These are phyloP conservation scores for Fusarium siculi DNA, from an alignment of 2,329 filamentous ascomycete genomes.

Conservation along the genomic window DNA sequence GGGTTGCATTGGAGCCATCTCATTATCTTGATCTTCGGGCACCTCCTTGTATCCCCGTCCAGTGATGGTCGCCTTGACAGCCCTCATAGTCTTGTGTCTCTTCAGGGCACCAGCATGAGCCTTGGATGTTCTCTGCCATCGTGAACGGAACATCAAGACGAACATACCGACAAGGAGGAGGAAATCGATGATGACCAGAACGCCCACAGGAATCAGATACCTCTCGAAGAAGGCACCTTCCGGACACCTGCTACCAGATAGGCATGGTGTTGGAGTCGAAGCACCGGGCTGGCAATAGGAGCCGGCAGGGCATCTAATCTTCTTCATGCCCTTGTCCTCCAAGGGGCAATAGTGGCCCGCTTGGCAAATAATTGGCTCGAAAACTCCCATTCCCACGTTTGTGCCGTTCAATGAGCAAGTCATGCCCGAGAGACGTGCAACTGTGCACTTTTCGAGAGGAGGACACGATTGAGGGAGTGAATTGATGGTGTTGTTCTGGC, in stretches of 20 bases:
- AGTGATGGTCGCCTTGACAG: constrained; percentile 45
- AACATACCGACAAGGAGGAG: constrained; percentile 50
- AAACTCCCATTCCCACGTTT: constrained; percentile 57
- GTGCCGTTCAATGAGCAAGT: constrained; percentile 47
- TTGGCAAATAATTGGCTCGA: constrained; percentile 63
- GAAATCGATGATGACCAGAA: constrained; percentile 57
- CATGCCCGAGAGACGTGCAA: constrained; percentile 48
- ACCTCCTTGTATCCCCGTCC: constrained; percentile 49
- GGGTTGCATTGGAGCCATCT: constrained; percentile 50
- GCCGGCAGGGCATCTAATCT: constrained; percentile 57
- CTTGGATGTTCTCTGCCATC: constrained; percentile 30
- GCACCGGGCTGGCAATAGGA: constrained; percentile 64
- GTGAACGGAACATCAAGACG: constrained; percentile 31
- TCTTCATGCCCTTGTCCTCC: constrained; percentile 49
- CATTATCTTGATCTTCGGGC: constrained; percentile 48
- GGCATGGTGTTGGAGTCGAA: constrained; percentile 59
- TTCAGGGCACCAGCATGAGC: constrained; percentile 24
- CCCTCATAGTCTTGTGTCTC: constrained; percentile 43
- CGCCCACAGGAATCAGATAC: constrained; percentile 55
- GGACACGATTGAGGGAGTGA: constrained; percentile 58
- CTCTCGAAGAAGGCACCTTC: constrained; percentile 55
- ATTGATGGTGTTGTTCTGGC: constrained; percentile 58
- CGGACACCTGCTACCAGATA: constrained; percentile 57
- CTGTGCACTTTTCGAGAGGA: constrained; percentile 52
- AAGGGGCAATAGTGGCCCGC: constrained; percentile 61